Evolutionary conservation across 2,329 filamentous ascomycete species (phyloP), one percentile per base, ranked within the genome.

Genomic region (Arthrobotrys sphaeroides): DNA sequence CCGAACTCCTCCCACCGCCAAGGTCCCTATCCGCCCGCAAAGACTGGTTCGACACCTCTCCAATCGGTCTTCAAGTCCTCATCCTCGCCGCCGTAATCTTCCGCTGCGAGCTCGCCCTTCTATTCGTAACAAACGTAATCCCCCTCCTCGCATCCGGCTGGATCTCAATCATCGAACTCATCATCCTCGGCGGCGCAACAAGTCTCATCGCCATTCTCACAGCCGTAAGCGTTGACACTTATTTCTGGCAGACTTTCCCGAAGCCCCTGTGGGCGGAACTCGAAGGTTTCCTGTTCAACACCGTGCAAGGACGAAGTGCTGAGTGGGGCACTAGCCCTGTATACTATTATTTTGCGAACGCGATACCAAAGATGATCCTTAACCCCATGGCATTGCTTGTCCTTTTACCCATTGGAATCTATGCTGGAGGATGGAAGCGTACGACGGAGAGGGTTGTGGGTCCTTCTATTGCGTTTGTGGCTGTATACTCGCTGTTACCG

Each of bases 241-340:
- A 93, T 84, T 96, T 98, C 84, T 99, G 94, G 95, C 93, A 94
- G 80, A 82, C 81, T 1, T 80, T 83, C 5, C 73, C 73, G n/a
- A 88, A 61, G 75, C 87, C 87, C 0, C 83, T 96, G 28, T 99
- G 95, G 95, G 94, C 95, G 0, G 95, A 99, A 82, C 88, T 96
- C 75, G 88, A 88, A 79, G 93, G 89, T 1, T 98, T 99, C 84
- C 89, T 91, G 82, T 98, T 91, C 86, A 99, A 99, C 82, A 93
- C 93, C 66, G 83, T 98, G 59, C 87, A 91, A 64, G 93, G 93
- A 20, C 90, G 92, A 73, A 91, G 94, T 0, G 90, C 91, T 2
- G 88, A 91, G 78, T 99, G 95, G 95, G 95, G 95, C 33, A 90
- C 90, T 6, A 91, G 90, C 6, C 91, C 93, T 0, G 94, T 90